Conservation (phyloP, 176 grass and related monocot genomes). For the Bromus sterilis region DNA sequence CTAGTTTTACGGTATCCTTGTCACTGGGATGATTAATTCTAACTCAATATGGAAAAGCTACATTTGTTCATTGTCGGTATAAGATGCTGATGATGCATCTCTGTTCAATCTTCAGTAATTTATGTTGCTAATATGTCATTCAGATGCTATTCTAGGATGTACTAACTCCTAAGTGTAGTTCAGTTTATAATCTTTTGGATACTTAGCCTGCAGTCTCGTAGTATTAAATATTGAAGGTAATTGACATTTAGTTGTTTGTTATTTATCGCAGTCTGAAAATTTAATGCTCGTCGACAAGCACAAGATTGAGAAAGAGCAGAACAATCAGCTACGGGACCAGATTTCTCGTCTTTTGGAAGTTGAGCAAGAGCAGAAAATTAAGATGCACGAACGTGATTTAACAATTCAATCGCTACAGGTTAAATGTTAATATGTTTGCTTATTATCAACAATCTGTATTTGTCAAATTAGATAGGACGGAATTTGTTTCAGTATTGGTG, state of each 20-base stretch:
- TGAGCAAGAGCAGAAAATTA: slow-evolving; percentile 92
- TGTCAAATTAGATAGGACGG: background rate
- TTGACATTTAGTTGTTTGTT: slow-evolving; percentile 24
- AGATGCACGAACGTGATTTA: slow-evolving; percentile 67
- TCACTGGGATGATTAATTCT: background rate
- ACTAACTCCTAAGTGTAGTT: slow-evolving; percentile 11
- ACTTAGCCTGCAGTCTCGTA: background rate
- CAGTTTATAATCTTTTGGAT: slow-evolving; percentile 4
- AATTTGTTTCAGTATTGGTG: background rate
- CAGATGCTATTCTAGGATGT: background rate
- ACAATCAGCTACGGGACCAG: slow-evolving; percentile 76
- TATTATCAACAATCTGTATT: slow-evolving; percentile 16
- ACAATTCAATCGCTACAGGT: slow-evolving; percentile 84
- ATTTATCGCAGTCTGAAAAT: slow-evolving; percentile 83
- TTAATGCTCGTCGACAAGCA: slow-evolving; percentile 75
- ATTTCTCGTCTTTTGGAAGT: slow-evolving; percentile 58
- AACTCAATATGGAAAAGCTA: background rate
- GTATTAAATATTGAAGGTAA: slow-evolving; percentile 1
- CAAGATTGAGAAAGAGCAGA: slow-evolving; percentile 89
- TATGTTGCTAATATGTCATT: background rate
- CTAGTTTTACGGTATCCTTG: background rate
- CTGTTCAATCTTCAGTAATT: background rate
- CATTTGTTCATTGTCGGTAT: slow-evolving; percentile 11
- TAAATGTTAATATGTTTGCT: slow-evolving; percentile 18
- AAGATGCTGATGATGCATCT: background rate